Conservation (phyloP, 441 rosid genomes). For the Metrosideros polymorpha region DNA sequence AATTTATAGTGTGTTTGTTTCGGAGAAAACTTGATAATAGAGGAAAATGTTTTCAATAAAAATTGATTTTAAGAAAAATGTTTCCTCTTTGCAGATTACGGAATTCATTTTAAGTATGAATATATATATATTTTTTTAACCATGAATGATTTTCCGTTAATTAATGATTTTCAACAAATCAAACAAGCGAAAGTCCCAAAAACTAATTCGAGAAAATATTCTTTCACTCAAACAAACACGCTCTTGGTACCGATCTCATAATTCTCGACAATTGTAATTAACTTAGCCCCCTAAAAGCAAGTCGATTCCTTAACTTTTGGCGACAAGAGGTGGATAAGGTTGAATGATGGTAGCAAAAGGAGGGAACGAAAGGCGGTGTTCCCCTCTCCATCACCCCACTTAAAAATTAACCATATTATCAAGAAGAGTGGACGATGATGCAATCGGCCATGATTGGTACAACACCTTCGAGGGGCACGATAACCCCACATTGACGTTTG, state of each 20-base stretch:
- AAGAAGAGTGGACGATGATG: background rate
- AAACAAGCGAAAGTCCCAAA: background rate
- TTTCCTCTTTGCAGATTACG: background rate
- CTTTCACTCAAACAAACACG: background rate
- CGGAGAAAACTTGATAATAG: background rate
- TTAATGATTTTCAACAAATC: background rate
- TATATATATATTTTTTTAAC: background rate
- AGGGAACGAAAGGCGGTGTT: background rate
- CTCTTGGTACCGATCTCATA: background rate
- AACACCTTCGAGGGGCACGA: background rate
- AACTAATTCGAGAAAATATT: background rate
- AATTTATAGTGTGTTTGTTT: too few relatives aligned
- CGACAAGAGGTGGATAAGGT: background rate
- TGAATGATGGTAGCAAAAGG: background rate
- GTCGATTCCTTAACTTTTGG: background rate
- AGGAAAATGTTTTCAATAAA: background rate
- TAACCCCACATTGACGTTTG: background rate
- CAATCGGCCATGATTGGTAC: background rate
- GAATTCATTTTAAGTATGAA: background rate
- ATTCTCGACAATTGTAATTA: background rate
- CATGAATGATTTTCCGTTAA: accelerated
- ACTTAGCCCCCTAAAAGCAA: background rate
- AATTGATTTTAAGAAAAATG: background rate
- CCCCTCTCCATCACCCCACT: background rate
- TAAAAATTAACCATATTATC: background rate